A percentile compares a stretch with the other conserved stretches of the same genome.
These are phyloP conservation scores for Gossypium bickii DNA, from an alignment of 345 rosid species.

Conservation along the genomic window DNA sequence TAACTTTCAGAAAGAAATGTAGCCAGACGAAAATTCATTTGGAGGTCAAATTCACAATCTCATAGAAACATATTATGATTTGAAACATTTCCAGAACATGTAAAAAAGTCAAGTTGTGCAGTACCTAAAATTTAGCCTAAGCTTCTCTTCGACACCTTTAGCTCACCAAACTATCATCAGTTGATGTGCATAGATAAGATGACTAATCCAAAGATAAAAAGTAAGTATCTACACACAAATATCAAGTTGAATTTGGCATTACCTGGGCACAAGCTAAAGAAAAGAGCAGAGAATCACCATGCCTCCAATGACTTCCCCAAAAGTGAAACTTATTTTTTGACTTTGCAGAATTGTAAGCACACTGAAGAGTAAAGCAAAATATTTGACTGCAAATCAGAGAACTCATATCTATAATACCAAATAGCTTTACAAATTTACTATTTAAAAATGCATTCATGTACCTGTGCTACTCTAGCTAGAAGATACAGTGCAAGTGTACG, in stretches of 20 bases:
- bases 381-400: neutral
- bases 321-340: slow-evolving; percentile 91
- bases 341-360: slow-evolving; percentile 93
- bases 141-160: neutral
- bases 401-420: slow-evolving; percentile 10
- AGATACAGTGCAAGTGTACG: slow-evolving; percentile 96
- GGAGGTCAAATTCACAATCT: neutral
- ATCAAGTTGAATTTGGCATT: slow-evolving; percentile 6
- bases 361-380: slow-evolving; percentile 33
- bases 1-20: neutral
- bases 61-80: neutral
- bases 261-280: slow-evolving; percentile 93
- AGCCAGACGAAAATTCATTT: slow-evolving; percentile 6
- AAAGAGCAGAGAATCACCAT: slow-evolving; percentile 94
- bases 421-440: neutral
- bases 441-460: slow-evolving; percentile 15
- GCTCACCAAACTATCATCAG: neutral
- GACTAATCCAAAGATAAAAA: neutral
- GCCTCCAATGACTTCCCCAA: slow-evolving; percentile 99
- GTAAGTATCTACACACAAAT: neutral
- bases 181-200: neutral
- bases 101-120: neutral
- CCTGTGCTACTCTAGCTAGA: slow-evolving; percentile 90
- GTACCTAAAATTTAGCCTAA: neutral
- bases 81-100: neutral